Evolutionary conservation across 352 stramenopile species (phyloP).

Genomic region (Pythium scleroteichum): DNA sequence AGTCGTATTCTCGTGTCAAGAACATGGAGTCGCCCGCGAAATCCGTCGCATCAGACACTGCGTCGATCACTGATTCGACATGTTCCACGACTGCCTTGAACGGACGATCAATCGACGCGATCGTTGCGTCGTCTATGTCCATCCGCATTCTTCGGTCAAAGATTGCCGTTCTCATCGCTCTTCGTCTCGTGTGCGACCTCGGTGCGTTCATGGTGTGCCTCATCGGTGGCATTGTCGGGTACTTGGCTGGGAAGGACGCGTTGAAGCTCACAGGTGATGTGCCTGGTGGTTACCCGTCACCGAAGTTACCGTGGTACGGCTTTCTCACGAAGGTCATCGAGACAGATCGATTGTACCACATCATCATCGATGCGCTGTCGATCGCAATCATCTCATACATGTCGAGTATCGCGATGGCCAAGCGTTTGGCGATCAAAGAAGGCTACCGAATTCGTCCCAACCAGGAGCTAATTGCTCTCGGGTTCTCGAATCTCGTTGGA

Average conservation of each 20-base stretch:
- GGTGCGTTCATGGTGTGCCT: constrained; percentile 76
- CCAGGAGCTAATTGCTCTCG: constrained; percentile 87
- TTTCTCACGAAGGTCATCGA: constrained; percentile 47
- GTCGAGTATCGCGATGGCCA: constrained; percentile 88
- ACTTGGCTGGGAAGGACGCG: constrained; percentile 41
- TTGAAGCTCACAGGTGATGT: constrained; percentile 75
- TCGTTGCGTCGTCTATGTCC: constrained; percentile 34
- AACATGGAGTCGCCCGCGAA: constrained; percentile 55
- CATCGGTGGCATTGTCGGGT: constrained; percentile 55
- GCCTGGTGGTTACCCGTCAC: constrained; percentile 62
- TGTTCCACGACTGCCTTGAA: constrained; percentile 55
- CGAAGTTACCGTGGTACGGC: constrained; percentile 53
- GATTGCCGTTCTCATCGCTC: constrained; percentile 42
- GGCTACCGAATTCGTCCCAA: constrained; percentile 69
- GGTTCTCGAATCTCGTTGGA: constrained; percentile 83
- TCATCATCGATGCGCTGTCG: constrained; percentile 68
- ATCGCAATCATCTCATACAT: constrained; percentile 91
- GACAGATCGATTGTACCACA: constrained; percentile 46
- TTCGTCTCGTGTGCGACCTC: constrained; percentile 52
- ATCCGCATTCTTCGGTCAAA: constrained; percentile 52
- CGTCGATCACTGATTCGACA: constrained; percentile 42
- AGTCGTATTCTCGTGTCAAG: constrained; percentile 24
- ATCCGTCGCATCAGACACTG: constrained; percentile 36
- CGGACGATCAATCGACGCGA: constrained; percentile 31
- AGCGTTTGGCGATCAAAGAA: constrained; percentile 79